A percentile compares a stretch with the other conserved stretches of the same genome.
phyloP scores from a whole-genome alignment of 2,329 filamentous ascomycete species.

The Diplodia intermedia region DNA sequence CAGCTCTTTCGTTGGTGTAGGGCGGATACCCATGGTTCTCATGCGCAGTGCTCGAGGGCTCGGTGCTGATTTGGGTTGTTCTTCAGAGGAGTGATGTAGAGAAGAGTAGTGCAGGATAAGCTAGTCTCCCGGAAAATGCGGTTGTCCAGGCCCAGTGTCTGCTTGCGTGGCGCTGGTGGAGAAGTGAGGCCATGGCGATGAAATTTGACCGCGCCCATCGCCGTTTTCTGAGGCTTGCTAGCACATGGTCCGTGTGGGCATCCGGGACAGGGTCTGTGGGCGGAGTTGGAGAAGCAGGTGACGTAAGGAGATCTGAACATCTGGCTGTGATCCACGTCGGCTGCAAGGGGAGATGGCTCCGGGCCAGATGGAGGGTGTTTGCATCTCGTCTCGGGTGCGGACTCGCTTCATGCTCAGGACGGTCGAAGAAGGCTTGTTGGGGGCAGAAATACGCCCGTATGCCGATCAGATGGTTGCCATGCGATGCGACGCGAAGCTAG shows the following conservation, averaged over 20 bases:
- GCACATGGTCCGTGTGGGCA: background rate
- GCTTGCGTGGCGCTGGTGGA: slow-evolving; percentile 8
- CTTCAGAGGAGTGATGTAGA: background rate
- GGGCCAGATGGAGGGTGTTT: slow-evolving; percentile 7
- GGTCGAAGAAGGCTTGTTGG: background rate
- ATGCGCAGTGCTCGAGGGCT: background rate
- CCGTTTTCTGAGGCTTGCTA: slow-evolving; percentile 9
- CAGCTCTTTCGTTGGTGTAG: background rate
- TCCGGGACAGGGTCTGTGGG: slow-evolving; percentile 12
- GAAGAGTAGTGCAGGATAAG: background rate
- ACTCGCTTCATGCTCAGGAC: background rate
- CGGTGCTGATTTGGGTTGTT: background rate
- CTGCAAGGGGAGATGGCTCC: slow-evolving; percentile 24
- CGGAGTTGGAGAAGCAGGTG: slow-evolving; percentile 5
- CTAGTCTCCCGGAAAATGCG: slow-evolving; percentile 8
- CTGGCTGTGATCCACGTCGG: slow-evolving; percentile 5
- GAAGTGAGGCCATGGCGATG: background rate
- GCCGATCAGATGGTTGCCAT: background rate
- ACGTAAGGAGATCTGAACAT: slow-evolving; percentile 21
- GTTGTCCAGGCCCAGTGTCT: no score
- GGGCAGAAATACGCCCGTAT: background rate
- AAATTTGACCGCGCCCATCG: slow-evolving; percentile 6
- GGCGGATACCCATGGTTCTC: slow-evolving; percentile 3
- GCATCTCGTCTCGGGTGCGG: background rate
- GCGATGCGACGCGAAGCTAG: background rate